These are phyloP conservation scores for Apiotrichum porosum DNA, from an alignment of 1,284 basidiomycete species.

Conservation along the genomic window DNA sequence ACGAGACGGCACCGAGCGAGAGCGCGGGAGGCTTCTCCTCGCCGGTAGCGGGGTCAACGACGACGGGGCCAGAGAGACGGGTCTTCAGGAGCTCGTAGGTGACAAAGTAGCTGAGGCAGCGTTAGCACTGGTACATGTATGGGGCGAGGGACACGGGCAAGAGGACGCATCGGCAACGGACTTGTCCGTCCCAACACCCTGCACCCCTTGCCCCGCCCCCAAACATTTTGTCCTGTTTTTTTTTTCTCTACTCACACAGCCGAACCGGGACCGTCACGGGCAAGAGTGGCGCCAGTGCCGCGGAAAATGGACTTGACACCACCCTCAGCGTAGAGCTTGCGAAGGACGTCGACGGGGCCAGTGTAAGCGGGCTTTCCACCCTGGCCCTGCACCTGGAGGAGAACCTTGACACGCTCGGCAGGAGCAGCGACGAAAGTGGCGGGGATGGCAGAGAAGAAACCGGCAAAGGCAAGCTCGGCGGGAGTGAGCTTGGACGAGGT, in stretches of 20 bases:
- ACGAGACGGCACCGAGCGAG: constrained; percentile 79
- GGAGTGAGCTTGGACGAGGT: constrained; percentile 59
- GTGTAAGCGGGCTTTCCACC: constrained; percentile 72
- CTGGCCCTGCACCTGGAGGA: constrained; percentile 93
- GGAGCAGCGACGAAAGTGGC: constrained; percentile 89
- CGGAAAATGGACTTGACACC: constrained; percentile 89
- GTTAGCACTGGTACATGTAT: too few species aligned
- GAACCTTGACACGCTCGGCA: constrained; percentile 94
- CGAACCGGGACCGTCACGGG: constrained; percentile 91
- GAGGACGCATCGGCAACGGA: too few species aligned
- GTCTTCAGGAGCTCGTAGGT: constrained; percentile 95
- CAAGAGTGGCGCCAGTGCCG: constrained; percentile 86
- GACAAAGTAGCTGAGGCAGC: constrained; percentile 76
- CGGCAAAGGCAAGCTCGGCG: constrained; percentile 81
- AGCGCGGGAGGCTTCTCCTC: constrained; percentile 68
- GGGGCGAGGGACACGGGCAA: too few species aligned
- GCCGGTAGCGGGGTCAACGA: constrained; percentile 48
- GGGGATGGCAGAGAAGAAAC: constrained; percentile 91
- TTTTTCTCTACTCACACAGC: constrained; percentile 93
- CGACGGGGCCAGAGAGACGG: constrained; percentile 52
- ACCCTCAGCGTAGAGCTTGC: constrained; percentile 89
- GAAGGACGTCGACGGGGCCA: constrained; percentile 87
- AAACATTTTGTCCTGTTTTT: not conserved
- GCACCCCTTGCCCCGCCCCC: not conserved
- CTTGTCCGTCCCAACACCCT: not conserved